Conservation (phyloP, 2,329 filamentous ascomycete genomes). For the Colletotrichum incanum region DNA sequence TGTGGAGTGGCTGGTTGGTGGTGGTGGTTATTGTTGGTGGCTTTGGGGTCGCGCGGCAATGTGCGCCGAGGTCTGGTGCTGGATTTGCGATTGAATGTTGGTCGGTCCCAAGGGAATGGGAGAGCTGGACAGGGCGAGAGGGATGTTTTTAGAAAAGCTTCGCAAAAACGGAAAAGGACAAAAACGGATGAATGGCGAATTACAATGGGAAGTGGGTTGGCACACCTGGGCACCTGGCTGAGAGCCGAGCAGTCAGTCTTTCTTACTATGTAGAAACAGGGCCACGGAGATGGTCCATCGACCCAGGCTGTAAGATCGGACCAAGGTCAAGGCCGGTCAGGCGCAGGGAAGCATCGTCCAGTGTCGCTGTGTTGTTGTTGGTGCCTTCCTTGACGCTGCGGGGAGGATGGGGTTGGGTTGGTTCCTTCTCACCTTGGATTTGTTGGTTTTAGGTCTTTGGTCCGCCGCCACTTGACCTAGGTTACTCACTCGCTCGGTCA, state of each 20-base stretch:
- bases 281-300: too few species aligned
- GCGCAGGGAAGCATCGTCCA: slow-evolving; percentile 8
- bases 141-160: slow-evolving; percentile 2
- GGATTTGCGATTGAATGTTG: not conserved
- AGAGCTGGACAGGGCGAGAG: not conserved
- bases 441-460: not conserved
- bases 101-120: not conserved
- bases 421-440: not conserved
- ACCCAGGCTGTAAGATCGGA: slow-evolving; percentile 10
- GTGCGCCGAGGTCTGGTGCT: slow-evolving; percentile 7
- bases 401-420: slow-evolving; percentile 12
- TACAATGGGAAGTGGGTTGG: slow-evolving; percentile 36
- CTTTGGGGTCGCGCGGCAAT: not conserved
- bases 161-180: slow-evolving; percentile 6
- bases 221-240: not conserved
- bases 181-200: slow-evolving; percentile 19
- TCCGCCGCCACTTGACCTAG: not conserved
- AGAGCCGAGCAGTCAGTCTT: too few species aligned
- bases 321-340: slow-evolving; percentile 30
- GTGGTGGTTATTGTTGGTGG: not conserved
- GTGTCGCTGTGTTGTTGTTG: slow-evolving; percentile 1
- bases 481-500: not conserved
- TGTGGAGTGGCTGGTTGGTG: not conserved
- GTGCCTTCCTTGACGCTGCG: slow-evolving; percentile 4
- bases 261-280: too few species aligned